Base-by-base conservation (phyloP, 352 stramenopile genomes). In the Hyaloperonospora arabidopsidis region DNA sequence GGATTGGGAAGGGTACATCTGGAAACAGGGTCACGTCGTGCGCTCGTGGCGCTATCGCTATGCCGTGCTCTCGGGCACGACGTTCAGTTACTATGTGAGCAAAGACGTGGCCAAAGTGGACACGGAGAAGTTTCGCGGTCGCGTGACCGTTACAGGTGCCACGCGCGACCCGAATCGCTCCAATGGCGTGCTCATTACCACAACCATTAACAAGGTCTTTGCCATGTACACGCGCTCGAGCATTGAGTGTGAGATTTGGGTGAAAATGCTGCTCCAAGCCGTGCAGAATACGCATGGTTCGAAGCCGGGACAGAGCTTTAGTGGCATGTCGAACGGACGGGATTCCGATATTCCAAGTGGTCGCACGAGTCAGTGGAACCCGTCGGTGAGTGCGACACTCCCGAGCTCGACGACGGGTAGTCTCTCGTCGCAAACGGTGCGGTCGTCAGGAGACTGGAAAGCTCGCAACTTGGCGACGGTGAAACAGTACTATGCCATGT, bases 1-100 rank as follows among this genome's bases (percentile, higher is more conserved):
- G 36, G 82, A 93, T 60, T 93, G 83, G 83, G 83, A 93, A 57
- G 83, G 83, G 5, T 93, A 93, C 55, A 74, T 91, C 43, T 91
- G 81, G 81, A 93, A 93, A 50, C 83, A 93, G 57, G 81, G 83
- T 19, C 80, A 93, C 47, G 83, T 93, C 49, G 80, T 93, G 48
- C 80, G 81, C 57, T 88, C 81, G 43, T 93, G 83, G 83, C 73
- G 83, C 17, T 87, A 89, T 49, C 83, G 83, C 43, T 93, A 90
- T 62, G 80, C 79, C 5, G 74, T 93, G 35, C 69, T 93, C 21
- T 87, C 80, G 29, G 83, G 80, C 50, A 89, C 70, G 25, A 83
- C 67, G 22, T 89, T 93, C 45, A 84, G 71, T 18, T 93, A 92
- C 67, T 93, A 93, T 45, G 67, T 83, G 43, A 86, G 67, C 41